Evolutionary conservation across 2,329 filamentous ascomycete genomes (phyloP).

Genomic region (Aspergillus tamarii): DNA sequence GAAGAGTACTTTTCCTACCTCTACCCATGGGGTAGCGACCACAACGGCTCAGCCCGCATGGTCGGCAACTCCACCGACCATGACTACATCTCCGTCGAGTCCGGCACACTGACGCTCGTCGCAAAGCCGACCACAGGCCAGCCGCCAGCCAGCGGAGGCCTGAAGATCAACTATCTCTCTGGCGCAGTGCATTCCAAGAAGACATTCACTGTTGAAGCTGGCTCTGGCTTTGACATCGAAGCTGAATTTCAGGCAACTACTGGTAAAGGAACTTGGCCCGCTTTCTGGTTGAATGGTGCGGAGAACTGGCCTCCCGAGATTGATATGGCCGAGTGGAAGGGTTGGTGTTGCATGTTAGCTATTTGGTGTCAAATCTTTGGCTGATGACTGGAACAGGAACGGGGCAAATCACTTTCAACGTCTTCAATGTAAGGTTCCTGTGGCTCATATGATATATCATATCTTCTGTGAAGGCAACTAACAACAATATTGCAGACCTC

Average conservation of each 20-base stretch:
- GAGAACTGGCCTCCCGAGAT: conserved; percentile 63
- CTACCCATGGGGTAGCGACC: conserved; percentile 62
- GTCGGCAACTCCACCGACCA: conserved; percentile 33
- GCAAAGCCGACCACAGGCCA: conserved; percentile 48
- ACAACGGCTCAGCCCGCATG: conserved; percentile 63
- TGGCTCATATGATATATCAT: background rate
- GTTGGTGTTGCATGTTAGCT: conserved; percentile 23
- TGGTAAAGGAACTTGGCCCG: conserved; percentile 57
- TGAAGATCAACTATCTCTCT: conserved; percentile 56
- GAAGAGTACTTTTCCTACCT: conserved; percentile 54
- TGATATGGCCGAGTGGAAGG: conserved; percentile 65
- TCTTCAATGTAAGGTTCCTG: conserved; percentile 21
- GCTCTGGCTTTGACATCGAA: conserved; percentile 44
- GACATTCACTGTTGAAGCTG: conserved; percentile 42
- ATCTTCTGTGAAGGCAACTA: no score
- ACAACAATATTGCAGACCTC: conserved; percentile 35
- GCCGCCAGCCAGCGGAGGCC: conserved; percentile 26
- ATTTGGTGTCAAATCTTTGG: background rate
- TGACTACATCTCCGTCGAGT: conserved; percentile 47
- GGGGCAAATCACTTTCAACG: conserved; percentile 35
- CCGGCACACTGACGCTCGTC: conserved; percentile 52
- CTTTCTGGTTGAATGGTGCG: conserved; percentile 62
- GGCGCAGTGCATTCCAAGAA: conserved; percentile 51
- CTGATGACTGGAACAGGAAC: conserved; percentile 21
- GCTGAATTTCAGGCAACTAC: conserved; percentile 45